Conservation (phyloP, 1,284 basidiomycete genomes). For the Psilocybe mexicana region DNA sequence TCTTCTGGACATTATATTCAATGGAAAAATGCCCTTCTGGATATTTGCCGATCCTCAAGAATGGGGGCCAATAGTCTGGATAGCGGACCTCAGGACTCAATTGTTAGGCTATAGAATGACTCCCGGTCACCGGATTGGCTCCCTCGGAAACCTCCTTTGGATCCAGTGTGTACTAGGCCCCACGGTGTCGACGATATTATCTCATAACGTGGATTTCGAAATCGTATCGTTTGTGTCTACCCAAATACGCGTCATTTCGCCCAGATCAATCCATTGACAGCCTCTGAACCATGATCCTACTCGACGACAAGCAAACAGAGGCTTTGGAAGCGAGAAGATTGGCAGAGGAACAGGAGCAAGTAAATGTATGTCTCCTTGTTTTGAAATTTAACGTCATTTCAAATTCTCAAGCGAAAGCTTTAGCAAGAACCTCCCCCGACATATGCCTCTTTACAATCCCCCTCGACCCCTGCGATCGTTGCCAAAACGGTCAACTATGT, state of each 20-base stretch:
- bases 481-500: conserved; percentile 40
- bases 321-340: conserved; percentile 23
- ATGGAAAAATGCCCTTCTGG: too few species aligned
- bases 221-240: background rate
- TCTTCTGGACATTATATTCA: too few species aligned
- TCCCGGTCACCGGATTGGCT: background rate
- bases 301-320: conserved; percentile 29
- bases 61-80: too few species aligned
- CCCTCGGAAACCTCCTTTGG: background rate
- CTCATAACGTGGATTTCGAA: conserved; percentile 11
- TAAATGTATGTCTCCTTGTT: conserved; percentile 12
- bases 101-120: background rate
- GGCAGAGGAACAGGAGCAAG: conserved; percentile 25
- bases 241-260: background rate
- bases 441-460: conserved; percentile 27
- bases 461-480: conserved; percentile 7
- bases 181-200: background rate
- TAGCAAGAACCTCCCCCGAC: conserved; percentile 31
- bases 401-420: background rate
- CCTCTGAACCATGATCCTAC: conserved; percentile 13
- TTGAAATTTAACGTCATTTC: background rate
- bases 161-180: background rate
- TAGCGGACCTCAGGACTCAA: too few species aligned
- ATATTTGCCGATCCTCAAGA: too few species aligned
- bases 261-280: background rate